Base-by-base conservation (phyloP, 768 basidiomycete genomes). In the Hygrophorus pudorinus region DNA sequence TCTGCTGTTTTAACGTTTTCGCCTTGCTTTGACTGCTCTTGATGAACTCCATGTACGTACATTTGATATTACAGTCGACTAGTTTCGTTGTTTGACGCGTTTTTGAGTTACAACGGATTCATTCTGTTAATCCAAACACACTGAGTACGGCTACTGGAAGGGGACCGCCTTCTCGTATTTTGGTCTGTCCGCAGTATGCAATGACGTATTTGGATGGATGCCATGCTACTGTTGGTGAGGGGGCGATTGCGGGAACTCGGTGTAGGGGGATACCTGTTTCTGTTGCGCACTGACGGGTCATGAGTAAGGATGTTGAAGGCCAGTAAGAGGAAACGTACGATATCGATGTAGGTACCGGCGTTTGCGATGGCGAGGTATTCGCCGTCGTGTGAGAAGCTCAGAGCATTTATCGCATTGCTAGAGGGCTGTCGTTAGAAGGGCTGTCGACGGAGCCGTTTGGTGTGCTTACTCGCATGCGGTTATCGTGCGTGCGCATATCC, bases 361-460 rank as follows among this genome's bases (percentile, higher is more conserved):
- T 69, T 84, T 7, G 85, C 81, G 40, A 87, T 79, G 13, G 86
- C 86, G 37, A 89, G 60, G 54, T 80, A 89, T 65, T 90, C 86
- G 28, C 86, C 86, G 51, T 89, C 86, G 50, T 81, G 71, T 10
- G 85, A 88, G 68, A 87, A 90, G 57, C 81, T 85, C 14, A 88
- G 60, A 14, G 74, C 72, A 48, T 75, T 84, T 53, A 87, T 83
- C 16, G 78, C 70, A 55, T 86, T 67, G 45, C 86, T 87, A 52
- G 10, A 18, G 42, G 43, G 48, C n/a, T 27, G 33, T 46, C 48
- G 14, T 37, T 16, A 42, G 33, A 31, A 24, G 29, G 34, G 31
- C n/a, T 24, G 5, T 27, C 28, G 24, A 5, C 2, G 4, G 33
- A 49, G 2, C 5, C 17, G 27, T 12, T 17, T 11, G 5, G 3